Evolutionary conservation across 768 basidiomycete species (phyloP).

Genomic region (Lentinus brumalis): DNA sequence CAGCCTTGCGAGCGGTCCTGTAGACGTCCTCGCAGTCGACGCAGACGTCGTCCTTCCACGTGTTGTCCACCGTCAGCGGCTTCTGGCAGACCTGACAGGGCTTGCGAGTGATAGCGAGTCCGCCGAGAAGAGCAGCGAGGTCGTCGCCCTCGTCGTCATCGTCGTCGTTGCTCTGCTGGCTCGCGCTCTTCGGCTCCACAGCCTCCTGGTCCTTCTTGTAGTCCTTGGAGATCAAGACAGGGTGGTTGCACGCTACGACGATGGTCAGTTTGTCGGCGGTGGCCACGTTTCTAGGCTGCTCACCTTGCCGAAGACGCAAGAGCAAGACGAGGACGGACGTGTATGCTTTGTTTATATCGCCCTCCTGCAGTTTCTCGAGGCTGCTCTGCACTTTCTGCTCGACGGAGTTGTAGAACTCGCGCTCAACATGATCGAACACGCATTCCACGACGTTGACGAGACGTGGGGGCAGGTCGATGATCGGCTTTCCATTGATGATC

Average conservation of each 20-base stretch:
- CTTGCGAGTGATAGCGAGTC: conserved; percentile 59
- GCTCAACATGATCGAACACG: conserved; percentile 75
- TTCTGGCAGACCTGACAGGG: conserved; percentile 80
- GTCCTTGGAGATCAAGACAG: conserved; percentile 76
- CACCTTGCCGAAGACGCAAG: conserved; percentile 88
- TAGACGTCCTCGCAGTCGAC: conserved; percentile 58
- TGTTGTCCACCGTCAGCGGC: conserved; percentile 36
- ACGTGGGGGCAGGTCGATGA: conserved; percentile 80
- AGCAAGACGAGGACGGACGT: conserved; percentile 71
- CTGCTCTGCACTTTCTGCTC: conserved; percentile 35
- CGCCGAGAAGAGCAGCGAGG: conserved; percentile 71
- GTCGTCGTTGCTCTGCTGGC: conserved; percentile 55
- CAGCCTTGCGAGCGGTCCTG: conserved; percentile 46
- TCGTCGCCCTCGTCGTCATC: conserved; percentile 66
- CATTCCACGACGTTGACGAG: conserved; percentile 73
- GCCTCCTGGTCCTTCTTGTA: conserved; percentile 76
- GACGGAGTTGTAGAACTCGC: conserved; percentile 72
- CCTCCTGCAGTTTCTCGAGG: conserved; percentile 67
- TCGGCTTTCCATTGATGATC: conserved; percentile 71
- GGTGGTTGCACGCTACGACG: conserved; percentile 85
- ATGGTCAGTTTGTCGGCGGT: not conserved
- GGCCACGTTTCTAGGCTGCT: conserved; percentile 18
- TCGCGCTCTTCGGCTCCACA: conserved; percentile 61
- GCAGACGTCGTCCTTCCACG: conserved; percentile 42
- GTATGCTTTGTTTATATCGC: conserved; percentile 57